These are phyloP conservation scores for Serendipita sp. DNA, from an alignment of 768 basidiomycete species.

Conservation along the genomic window DNA sequence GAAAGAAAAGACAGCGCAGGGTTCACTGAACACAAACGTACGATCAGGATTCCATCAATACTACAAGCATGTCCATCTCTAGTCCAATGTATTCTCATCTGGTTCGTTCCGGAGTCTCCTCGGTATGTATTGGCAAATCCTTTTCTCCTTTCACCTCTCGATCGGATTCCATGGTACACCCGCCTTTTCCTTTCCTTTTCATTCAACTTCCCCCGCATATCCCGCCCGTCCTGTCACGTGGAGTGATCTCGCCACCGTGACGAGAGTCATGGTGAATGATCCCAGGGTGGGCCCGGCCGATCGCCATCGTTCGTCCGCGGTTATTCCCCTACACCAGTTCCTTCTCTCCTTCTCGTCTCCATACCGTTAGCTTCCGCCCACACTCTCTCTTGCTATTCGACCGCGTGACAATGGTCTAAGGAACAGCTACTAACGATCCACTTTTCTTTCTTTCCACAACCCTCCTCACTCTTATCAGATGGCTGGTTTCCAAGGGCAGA, in stretches of 20 bases:
- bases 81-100: constrained; percentile 36
- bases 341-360: no score
- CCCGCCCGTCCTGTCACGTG: constrained; percentile 42
- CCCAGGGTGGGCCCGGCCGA: no score
- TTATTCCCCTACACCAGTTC: no score
- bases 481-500: constrained; percentile 42
- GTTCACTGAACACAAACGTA: not conserved
- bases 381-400: no score
- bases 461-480: constrained; percentile 20
- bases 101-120: constrained; percentile 21
- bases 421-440: no score
- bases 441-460: no score
- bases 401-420: no score
- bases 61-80: constrained; percentile 44
- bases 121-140: constrained; percentile 9
- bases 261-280: no score
- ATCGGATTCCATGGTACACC: not conserved
- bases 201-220: not conserved
- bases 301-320: no score
- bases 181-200: no score
- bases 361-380: no score
- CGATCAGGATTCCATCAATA: constrained; percentile 40
- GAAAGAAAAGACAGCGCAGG: not conserved
- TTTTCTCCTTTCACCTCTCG: not conserved
- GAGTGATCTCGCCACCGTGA: constrained; percentile 16